A percentile compares a stretch with the other conserved stretches of the same genome.
Conservation (phyloP, 148 eudicot genomes). For the Cornus controversa region DNA sequence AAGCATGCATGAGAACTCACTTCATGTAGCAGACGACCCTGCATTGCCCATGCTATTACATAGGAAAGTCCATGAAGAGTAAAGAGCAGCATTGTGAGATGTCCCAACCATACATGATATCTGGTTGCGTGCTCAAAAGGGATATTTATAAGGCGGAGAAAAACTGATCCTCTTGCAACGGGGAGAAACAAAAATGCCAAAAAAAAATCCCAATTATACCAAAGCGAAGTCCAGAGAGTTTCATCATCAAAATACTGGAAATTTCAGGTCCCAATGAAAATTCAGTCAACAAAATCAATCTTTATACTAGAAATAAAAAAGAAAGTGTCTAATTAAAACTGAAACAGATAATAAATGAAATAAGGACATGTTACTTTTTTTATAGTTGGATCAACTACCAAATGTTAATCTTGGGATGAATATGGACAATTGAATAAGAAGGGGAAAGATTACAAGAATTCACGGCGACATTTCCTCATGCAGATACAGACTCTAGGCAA, state of each 20-base stretch:
- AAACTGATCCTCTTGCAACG: slow-evolving; percentile 73
- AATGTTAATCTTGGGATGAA: too few species aligned
- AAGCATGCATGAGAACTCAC: slow-evolving; percentile 33
- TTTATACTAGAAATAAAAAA: too few species aligned
- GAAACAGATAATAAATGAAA: background rate
- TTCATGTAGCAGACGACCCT: slow-evolving; percentile 46
- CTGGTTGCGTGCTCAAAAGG: slow-evolving; percentile 85
- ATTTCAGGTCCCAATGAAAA: background rate
- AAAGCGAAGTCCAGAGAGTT: slow-evolving; percentile 44
- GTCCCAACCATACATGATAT: slow-evolving; percentile 95
- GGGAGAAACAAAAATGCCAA: slow-evolving; percentile 80
- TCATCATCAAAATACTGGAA: slow-evolving; percentile 55
- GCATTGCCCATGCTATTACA: slow-evolving; percentile 55
- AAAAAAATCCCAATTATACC: slow-evolving; percentile 69
- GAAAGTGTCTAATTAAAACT: background rate
- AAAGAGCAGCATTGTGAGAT: slow-evolving; percentile 72
- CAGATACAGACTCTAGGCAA: background rate
- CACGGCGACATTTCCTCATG: background rate
- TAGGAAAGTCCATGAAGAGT: slow-evolving; percentile 73
- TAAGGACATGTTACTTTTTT: too few species aligned
- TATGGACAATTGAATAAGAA: background rate
- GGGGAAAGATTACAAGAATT: background rate
- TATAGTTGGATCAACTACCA: background rate
- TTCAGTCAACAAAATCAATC: background rate
- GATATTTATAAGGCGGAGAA: slow-evolving; percentile 66